Base-by-base conservation (phyloP, 352 stramenopile genomes). In the Aphanomyces invadans region DNA sequence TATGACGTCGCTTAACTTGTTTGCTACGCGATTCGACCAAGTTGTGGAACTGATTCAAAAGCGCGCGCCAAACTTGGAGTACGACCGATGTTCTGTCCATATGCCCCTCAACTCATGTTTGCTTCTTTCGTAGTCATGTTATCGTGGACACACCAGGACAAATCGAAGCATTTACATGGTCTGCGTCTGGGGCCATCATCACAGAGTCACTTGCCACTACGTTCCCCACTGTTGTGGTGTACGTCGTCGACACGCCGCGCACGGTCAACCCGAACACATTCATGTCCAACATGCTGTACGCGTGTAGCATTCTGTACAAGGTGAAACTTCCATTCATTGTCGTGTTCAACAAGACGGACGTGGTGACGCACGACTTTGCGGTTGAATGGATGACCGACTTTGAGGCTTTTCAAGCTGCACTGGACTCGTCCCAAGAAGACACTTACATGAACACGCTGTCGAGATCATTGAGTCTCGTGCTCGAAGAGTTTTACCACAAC, bases 241-340 rank as follows among this genome's bases (percentile, higher is more conserved):
- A 99, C 75, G 96, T 99, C 19, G 87, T 99, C 56, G 97, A 99
- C 76, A 99, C 97, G 19, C 96, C 97, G 25, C 93, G 97, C 63
- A 97, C 94, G 0, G 83, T 89, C 21, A 97, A 81, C 46, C 96
- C 97, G 15, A 98, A 98, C 70, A 99, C 97, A 19, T 99, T 99
- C 75, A 99, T 99, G 96, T 98, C 86, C 74, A 99, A 99, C 76
- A 99, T 99, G 97, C 81, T 99, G 7, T 99, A 99, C 74, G 96
- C 96, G 2, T 99, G 96, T 75, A 98, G 88, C 70, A 99, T 99
- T 75, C 76, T 99, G 49, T 99, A 99, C 83, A 97, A 98, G 71
- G 95, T 97, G 25, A 88, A 94, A 63, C 78, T 99, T 61, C 97
- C 97, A 23, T 94, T 99, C 61, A 90, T 99, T 0, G 77, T 99